Conservation (phyloP, 257 asterid genomes). For the Pogostemon cablin region DNA sequence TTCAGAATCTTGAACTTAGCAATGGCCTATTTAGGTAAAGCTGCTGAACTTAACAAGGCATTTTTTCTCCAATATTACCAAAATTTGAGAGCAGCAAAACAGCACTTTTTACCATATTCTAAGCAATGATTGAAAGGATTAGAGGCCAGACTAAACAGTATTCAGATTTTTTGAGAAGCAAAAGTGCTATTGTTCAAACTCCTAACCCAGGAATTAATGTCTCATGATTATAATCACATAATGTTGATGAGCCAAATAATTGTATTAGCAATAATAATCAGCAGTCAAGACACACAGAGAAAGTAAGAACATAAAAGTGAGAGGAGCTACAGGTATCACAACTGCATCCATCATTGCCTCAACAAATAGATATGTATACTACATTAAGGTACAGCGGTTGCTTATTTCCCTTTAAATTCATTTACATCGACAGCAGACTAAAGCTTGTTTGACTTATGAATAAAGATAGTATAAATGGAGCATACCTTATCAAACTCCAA, state of each 20-base stretch:
- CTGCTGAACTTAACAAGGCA: background rate
- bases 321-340: background rate
- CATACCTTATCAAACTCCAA: conserved; percentile 95
- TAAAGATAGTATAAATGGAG: conserved; percentile 10
- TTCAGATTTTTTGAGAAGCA: conserved; percentile 1
- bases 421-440: conserved; percentile 19
- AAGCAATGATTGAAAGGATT: conserved; percentile 15
- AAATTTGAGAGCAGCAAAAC: conserved; percentile 14
- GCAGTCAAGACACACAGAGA: background rate
- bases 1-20: conserved; percentile 22
- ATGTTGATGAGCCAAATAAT: conserved; percentile 18
- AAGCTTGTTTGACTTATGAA: background rate
- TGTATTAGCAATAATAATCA: background rate
- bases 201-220: background rate
- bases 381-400: conserved; percentile 1
- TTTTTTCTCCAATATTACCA: conserved; percentile 8
- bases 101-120: background rate
- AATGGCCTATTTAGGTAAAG: conserved; percentile 15
- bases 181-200: background rate
- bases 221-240: background rate
- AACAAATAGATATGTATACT: background rate
- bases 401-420: background rate
- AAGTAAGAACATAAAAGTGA: conserved; percentile 14
- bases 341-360: conserved; percentile 20
- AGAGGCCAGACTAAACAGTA: background rate